Base-by-base conservation (phyloP, 2,329 filamentous ascomycete species). In the Exophiala xenobiotica region DNA sequence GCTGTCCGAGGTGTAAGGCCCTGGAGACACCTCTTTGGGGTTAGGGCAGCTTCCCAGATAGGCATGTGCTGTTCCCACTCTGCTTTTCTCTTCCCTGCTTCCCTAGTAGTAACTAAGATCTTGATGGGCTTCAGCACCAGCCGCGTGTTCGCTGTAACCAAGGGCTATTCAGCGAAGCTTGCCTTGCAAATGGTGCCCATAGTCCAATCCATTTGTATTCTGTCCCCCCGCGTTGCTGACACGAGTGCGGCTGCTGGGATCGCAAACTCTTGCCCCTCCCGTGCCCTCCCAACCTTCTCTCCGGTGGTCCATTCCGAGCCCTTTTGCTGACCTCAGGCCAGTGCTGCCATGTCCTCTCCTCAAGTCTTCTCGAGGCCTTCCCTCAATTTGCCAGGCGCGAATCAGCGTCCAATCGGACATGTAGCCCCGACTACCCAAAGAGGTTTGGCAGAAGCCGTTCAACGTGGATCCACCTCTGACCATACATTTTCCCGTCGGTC, bases 251-350 rank as follows among this genome's bases (percentile, higher is more conserved):
- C 6, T 3, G n/a, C 4, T 14, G n/a, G n/a, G 20, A 22, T 24
- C 38, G 38, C 38, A 40, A 24, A 23, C 19, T 40, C 38, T 23
- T 40, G 19, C 38, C 38, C 19, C 38, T 6, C 9, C n/a, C n/a
- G n/a, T n/a, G n/a, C n/a, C n/a, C 20, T n/a, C 19, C 14, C 38
- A n/a, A n/a, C 23, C 16, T 20, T 24, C 39, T 20, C 20, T 18
- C 45, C 41, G 40, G 49, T 56, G 53, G 53, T 42, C 29, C 41
- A 16, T 41, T 52, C 49, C 53, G 49, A 35, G 19, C 20, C 19
- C 9, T 27, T 42, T 56, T 56, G 26, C 26, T 27, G 26, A 27
- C 26, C 26, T 27, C 26, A 27, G 26, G 26, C 26, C 26, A 27
- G 26, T 27, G 26, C 26, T 27, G 6, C 26, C 26, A 27, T 27